Evolutionary conservation across 106 monocot species (phyloP).

Genomic region (Apostasia shenzhenica): DNA sequence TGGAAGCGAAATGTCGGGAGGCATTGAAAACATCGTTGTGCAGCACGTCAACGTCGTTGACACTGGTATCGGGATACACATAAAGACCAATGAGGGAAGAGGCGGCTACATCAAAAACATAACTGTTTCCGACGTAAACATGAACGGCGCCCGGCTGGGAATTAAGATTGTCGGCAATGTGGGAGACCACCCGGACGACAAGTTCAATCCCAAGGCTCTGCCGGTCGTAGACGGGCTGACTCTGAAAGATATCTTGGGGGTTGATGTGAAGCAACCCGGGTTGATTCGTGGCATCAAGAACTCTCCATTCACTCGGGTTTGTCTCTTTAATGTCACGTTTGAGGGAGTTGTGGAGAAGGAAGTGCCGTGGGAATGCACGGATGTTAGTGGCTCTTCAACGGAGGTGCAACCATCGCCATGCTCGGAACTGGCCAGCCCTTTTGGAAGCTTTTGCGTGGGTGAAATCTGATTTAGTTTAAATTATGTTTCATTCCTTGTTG

Average conservation of each 20-base stretch:
- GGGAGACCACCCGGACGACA: conserved; percentile 33
- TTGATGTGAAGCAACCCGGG: conserved; percentile 22
- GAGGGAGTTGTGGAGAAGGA: not conserved
- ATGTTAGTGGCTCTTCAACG: conserved; percentile 22
- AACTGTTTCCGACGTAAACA: conserved; percentile 21
- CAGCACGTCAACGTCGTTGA: conserved; percentile 12
- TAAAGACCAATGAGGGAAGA: conserved; percentile 25
- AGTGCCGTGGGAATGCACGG: conserved; percentile 22
- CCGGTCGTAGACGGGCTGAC: conserved; percentile 25
- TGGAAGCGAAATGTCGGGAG: conserved; percentile 24
- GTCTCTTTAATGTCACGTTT: conserved; percentile 30
- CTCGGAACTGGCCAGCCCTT: conserved; percentile 12
- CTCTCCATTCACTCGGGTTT: conserved; percentile 27
- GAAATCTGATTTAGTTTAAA: no score
- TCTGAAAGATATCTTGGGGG: conserved; percentile 31
- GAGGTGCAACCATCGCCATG: conserved; percentile 30
- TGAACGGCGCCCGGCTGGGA: conserved; percentile 23
- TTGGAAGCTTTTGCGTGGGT: conserved; percentile 9
- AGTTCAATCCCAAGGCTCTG: conserved; percentile 21
- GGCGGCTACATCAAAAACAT: conserved; percentile 35
- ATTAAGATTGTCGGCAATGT: conserved; percentile 24
- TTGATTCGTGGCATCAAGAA: conserved; percentile 27
- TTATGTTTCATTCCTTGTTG: no score
- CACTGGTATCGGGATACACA: conserved; percentile 23
- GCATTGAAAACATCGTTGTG: conserved; percentile 15